Base-by-base conservation (phyloP, 768 basidiomycete species). In the Trametes cingulata region DNA sequence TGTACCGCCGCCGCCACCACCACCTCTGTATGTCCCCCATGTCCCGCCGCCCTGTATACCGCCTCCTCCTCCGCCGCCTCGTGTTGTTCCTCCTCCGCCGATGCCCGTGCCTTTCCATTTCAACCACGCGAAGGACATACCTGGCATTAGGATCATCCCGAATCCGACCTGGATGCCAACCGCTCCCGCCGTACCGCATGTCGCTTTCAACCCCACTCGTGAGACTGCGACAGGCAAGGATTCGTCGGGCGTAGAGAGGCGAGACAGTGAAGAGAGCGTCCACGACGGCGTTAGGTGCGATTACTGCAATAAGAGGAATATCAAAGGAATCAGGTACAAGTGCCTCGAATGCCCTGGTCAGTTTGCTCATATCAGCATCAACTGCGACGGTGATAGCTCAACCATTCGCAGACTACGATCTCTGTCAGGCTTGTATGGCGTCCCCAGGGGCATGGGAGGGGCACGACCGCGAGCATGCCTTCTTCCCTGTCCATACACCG, bases 281-380 rank as follows among this genome's bases (percentile, higher is more conserved):
- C 66, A 67, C 48, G 43, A 36, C 1, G 63, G 54, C 24, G 56
- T 67, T 1, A 40, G 50, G 10, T 69, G 68, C 45, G 68, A 69
- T 36, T 45, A 58, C 14, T 69, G 68, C 41, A 37, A 53, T 6
- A 60, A 57, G 45, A 27, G 40, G 22, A 40, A 58, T 27, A 65
- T 69, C 54, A 42, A 33, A n/a, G 68, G 68, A 1, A 61, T 59
- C 9, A 52, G 64, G 19, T 63, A 58, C 48, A 67, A 65, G 33
- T 69, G 68, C 40, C 33, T 66, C 19, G 63, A 65, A 24, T 69
- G 68, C 37, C 35, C 41, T 24, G 64, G 67, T 68, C 39, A 15
- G 64, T 51, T 10, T 4, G 29, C 29, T 10, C 4, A 3, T 24
- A 20, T 35, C 22, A 1, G 6, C 2, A 14, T 24, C 7, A 33